These are phyloP conservation scores for Boletus sp. DNA, from an alignment of 768 basidiomycete species.

Conservation along the genomic window DNA sequence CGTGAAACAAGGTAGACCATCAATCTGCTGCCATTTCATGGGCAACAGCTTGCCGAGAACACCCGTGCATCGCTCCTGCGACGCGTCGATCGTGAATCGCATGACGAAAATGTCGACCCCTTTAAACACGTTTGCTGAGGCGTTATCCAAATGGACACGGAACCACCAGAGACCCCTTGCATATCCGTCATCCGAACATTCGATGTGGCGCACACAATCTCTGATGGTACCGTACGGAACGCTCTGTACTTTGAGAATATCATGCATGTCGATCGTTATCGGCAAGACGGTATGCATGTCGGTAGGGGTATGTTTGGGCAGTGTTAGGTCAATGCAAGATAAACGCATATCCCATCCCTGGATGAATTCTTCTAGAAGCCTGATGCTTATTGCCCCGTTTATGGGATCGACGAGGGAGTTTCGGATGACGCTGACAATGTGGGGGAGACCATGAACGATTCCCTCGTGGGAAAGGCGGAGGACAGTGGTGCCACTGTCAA, in stretches of 20 bases:
- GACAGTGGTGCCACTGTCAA: too few species aligned
- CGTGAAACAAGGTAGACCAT: too few species aligned
- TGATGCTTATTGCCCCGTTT: not conserved
- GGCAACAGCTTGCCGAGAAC: too few species aligned
- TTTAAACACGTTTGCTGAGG: too few species aligned
- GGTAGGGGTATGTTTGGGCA: not conserved
- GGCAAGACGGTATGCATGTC: not conserved
- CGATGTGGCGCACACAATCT: too few species aligned
- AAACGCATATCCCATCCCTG: not conserved
- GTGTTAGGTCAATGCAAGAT: not conserved
- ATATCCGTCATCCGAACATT: too few species aligned
- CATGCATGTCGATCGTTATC: not conserved
- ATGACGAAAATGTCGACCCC: too few species aligned
- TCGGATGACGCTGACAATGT: not conserved
- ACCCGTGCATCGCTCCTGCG: too few species aligned
- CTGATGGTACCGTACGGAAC: not conserved
- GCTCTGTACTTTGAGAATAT: not conserved
- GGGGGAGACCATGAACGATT: not conserved
- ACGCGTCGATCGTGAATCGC: too few species aligned
- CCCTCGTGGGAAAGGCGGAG: constrained; percentile 5
- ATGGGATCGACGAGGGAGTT: not conserved
- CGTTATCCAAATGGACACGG: too few species aligned
- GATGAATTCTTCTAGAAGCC: not conserved
- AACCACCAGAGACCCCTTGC: too few species aligned
- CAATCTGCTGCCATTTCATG: too few species aligned